Evolutionary conservation across 768 basidiomycete genomes (phyloP).

Genomic region (Hygrocybe punicea): DNA sequence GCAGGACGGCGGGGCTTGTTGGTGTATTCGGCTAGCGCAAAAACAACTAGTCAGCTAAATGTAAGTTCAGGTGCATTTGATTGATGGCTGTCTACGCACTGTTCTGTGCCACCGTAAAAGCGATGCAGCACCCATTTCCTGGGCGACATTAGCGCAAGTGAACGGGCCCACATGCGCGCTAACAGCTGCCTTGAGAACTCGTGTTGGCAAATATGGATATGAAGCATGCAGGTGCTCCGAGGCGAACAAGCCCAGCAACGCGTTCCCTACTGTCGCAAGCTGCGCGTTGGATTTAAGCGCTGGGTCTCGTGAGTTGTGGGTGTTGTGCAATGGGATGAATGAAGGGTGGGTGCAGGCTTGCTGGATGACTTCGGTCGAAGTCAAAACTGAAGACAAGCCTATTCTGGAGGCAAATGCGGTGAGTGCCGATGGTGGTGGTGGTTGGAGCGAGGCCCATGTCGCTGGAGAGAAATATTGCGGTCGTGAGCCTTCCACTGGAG

Average conservation of each 20-base stretch:
- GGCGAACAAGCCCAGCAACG: constrained; percentile 86
- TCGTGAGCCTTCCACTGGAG: constrained; percentile 28
- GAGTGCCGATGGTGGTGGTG: constrained; percentile 67
- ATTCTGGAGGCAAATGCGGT: constrained; percentile 74
- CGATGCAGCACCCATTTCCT: constrained; percentile 75
- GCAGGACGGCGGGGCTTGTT: constrained; percentile 52
- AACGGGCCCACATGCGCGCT: constrained; percentile 88
- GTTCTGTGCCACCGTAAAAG: constrained; percentile 79
- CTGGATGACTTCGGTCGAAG: constrained; percentile 52
- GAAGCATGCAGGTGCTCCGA: constrained; percentile 74
- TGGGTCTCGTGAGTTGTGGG: constrained; percentile 52
- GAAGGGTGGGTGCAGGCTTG: constrained; percentile 82
- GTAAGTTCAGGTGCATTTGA: constrained; percentile 2
- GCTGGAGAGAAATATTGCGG: constrained; percentile 56
- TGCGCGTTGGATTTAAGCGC: constrained; percentile 67
- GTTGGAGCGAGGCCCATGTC: constrained; percentile 67
- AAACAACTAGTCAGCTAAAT: neutral
- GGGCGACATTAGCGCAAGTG: constrained; percentile 80
- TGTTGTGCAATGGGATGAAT: constrained; percentile 51
- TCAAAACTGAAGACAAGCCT: constrained; percentile 59
- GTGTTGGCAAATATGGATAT: constrained; percentile 89
- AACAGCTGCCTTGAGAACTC: constrained; percentile 86
- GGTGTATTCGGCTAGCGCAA: constrained; percentile 44
- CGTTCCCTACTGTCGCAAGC: constrained; percentile 75
- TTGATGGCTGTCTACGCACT: constrained; percentile 41